These are phyloP conservation scores for Penicillium malachiteum DNA, from an alignment of 495 filamentous ascomycete genomes.

Conservation along the genomic window DNA sequence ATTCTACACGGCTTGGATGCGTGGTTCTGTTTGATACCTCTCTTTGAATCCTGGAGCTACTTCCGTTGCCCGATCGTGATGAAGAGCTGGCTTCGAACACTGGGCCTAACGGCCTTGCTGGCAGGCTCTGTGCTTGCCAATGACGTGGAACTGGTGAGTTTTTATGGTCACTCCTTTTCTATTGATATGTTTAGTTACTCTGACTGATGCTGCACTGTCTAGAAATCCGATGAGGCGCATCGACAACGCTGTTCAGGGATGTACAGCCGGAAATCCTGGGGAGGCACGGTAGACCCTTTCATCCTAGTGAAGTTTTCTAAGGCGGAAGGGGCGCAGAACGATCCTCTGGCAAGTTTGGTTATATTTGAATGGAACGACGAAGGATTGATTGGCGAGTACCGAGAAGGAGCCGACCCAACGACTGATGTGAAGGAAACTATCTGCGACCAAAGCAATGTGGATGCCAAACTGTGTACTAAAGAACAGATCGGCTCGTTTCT, in stretches of 20 bases:
- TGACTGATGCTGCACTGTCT: conserved; percentile 8
- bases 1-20: conserved; percentile 18
- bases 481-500: conserved; percentile 84
- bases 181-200: background rate
- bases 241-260: conserved; percentile 92
- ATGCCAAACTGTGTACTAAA: conserved; percentile 65
- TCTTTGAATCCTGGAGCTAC: conserved; percentile 27
- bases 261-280: conserved; percentile 91
- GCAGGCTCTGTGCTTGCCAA: conserved; percentile 56
- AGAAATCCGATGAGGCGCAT: conserved; percentile 75
- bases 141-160: conserved; percentile 63
- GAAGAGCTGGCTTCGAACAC: conserved; percentile 53
- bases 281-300: conserved; percentile 82
- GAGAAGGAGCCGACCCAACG: conserved; percentile 20
- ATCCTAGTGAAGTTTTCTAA: conserved; percentile 81
- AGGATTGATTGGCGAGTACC: conserved; percentile 64
- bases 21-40: conserved; percentile 7
- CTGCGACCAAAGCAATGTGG: conserved; percentile 68
- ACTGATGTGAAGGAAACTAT: conserved; percentile 64
- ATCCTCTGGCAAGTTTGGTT: conserved; percentile 78
- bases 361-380: conserved; percentile 94
- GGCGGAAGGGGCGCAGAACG: conserved; percentile 52
- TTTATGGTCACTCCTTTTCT: background rate
- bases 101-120: conserved; percentile 49
- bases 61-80: conserved; percentile 38